Conservation (phyloP, 2,329 filamentous ascomycete genomes). For the Aureobasidium lini region DNA sequence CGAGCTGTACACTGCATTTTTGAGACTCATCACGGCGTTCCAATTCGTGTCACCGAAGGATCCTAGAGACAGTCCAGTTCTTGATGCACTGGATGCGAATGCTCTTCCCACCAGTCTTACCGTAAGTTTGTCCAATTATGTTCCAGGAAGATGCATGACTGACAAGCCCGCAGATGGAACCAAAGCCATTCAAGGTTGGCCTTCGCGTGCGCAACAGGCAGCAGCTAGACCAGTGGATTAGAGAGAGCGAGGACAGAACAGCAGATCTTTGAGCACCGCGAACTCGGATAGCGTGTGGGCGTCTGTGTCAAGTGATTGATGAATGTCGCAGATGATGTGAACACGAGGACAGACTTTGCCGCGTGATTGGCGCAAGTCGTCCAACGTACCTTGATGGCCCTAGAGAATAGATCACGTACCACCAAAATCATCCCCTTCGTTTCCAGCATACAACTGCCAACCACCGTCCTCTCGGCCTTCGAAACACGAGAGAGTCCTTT, state of each 20-base stretch:
- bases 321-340: neutral
- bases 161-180: conserved; percentile 39
- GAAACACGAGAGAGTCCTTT: neutral
- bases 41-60: conserved; percentile 36
- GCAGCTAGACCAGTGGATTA: conserved; percentile 39
- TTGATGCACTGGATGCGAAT: conserved; percentile 41
- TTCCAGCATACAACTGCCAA: neutral
- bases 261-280: conserved; percentile 28
- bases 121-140: neutral
- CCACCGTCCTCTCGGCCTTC: neutral
- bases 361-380: neutral
- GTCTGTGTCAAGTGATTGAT: neutral
- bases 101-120: conserved; percentile 34
- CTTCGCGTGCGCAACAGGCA: conserved; percentile 36
- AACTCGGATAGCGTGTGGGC: neutral
- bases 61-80: conserved; percentile 33
- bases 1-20: conserved; percentile 40
- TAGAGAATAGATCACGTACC: neutral
- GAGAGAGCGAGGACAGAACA: conserved; percentile 40
- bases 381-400: neutral
- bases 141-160: neutral
- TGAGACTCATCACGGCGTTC: conserved; percentile 42
- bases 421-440: neutral
- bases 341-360: neutral
- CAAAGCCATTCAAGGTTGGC: conserved; percentile 44